These are phyloP conservation scores for Wallacemonas sp. DNA, from an alignment of 208 protist species.

Conservation along the genomic window DNA sequence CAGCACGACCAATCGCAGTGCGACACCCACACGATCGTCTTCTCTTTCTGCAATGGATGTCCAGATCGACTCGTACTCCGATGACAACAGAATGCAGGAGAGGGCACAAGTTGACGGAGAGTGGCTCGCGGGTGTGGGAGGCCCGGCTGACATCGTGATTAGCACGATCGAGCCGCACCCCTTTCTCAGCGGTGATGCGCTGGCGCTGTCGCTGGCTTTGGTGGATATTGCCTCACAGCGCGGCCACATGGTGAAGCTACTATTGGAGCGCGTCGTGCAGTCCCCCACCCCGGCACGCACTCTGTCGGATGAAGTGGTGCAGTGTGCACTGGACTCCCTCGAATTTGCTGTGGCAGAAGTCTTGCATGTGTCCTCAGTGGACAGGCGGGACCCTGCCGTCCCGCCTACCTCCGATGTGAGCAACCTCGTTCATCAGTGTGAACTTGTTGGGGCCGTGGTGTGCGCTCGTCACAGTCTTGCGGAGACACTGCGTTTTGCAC, in stretches of 20 bases:
- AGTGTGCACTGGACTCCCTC: neutral
- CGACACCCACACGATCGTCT: neutral
- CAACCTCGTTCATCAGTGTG: constrained; percentile 26
- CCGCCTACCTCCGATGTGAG: constrained; percentile 21
- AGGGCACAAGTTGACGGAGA: neutral
- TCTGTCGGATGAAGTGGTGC: neutral
- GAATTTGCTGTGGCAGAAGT: neutral
- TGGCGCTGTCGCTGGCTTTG: neutral
- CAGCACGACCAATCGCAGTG: neutral
- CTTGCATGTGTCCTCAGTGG: too few species aligned
- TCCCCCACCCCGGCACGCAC: constrained; percentile 13
- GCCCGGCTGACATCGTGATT: neutral
- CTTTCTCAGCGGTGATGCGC: neutral
- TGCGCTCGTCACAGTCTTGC: constrained; percentile 42
- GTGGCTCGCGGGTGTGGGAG: neutral
- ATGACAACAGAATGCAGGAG: neutral
- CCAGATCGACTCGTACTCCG: neutral
- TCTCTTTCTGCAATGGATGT: constrained; percentile 1
- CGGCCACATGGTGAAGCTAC: neutral
- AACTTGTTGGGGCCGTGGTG: constrained; percentile 62
- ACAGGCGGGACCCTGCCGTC: constrained; percentile 5
- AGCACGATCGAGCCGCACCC: neutral
- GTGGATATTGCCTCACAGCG: neutral
- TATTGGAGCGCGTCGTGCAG: constrained; percentile 8
- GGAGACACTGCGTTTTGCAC: constrained; percentile 62